Percentiles rank a stretch among this genome's conserved stretches.
phyloP scores from a whole-genome alignment of 2,329 filamentous ascomycete species.

The Cordyceps javanica region DNA sequence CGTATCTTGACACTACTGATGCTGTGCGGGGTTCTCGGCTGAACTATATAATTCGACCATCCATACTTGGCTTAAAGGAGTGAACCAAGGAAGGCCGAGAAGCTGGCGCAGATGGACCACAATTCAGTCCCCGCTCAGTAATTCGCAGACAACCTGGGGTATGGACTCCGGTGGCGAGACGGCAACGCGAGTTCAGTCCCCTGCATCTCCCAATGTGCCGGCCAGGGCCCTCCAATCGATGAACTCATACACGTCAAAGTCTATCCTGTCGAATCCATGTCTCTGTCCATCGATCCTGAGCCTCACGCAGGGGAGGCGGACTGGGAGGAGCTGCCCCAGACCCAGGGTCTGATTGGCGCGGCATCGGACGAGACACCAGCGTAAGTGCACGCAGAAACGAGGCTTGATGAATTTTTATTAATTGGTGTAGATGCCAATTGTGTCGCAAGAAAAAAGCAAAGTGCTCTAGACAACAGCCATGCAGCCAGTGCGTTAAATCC shows the following conservation, averaged over 20 bases:
- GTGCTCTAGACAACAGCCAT: conserved; percentile 36
- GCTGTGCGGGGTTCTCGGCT: not conserved
- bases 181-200: not conserved
- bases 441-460: conserved; percentile 40
- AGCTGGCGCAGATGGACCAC: not conserved
- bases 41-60: not conserved
- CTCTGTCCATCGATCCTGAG: not conserved
- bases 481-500: conserved; percentile 31
- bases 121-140: not conserved
- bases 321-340: not conserved
- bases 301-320: not conserved
- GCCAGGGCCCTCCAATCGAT: not conserved
- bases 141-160: not conserved
- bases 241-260: not conserved
- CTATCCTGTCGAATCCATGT: not conserved
- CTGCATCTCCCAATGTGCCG: not conserved
- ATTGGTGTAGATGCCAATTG: conserved; percentile 26
- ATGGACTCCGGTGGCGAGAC: not conserved
- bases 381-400: not conserved
- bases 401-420: not conserved
- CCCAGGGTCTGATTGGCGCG: not conserved
- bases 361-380: conserved; percentile 5
- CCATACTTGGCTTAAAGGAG: not conserved
- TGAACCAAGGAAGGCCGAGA: not conserved
- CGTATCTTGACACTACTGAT: not conserved